Base-by-base conservation (phyloP, 1,284 basidiomycete genomes). In the Sporisorium iseilematis-ciliati region DNA sequence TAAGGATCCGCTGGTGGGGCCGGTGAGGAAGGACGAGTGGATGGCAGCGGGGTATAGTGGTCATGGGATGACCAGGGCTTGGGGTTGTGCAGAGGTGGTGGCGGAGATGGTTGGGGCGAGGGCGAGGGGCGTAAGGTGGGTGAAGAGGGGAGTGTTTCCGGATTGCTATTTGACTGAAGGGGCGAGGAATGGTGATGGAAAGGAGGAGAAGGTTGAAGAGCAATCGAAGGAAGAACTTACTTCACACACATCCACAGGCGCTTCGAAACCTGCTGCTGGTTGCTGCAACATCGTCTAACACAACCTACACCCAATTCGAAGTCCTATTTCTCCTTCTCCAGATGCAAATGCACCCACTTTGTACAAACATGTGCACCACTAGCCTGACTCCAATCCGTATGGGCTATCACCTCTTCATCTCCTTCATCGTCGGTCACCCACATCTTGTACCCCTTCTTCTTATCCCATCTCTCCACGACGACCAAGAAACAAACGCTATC, bases 51-150 rank as follows among this genome's bases (percentile, higher is more conserved):
- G 92, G 8, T 93, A 90, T 79, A 88, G 89, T 0, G 92, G 92
- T 0, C 92, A 93, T 77, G 92, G 92, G 5, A 93, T 94, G 92
- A 90, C 92, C 4, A 88, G 92, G 2, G 90, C 91, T 4, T 65
- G 75, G 46, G 63, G 18, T 57, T 92, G 92, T 75, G 92, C 91
- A 16, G 89, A 91, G 77, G 89, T 87, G 4, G 86, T 92, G 1
- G 89, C 89, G 1, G 87, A 88, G 18, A 92, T 93, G 90, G 87
- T 93, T 50, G 54, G 84, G 0, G 88, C 90, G 0, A 89, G 91
- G 18, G 84, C 91, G 7, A 67, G 63, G 20, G 83, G 87, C 8
- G 80, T 86, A 35, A 65, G 78, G 10, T 92, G 91, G 90, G 75
- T 73, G 2, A 56, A 82, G 3, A 91, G 91, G 0, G 84, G 86